phyloP scores from a whole-genome alignment of 1,284 basidiomycete genomes.

The Cryptococcus wingfieldii region DNA sequence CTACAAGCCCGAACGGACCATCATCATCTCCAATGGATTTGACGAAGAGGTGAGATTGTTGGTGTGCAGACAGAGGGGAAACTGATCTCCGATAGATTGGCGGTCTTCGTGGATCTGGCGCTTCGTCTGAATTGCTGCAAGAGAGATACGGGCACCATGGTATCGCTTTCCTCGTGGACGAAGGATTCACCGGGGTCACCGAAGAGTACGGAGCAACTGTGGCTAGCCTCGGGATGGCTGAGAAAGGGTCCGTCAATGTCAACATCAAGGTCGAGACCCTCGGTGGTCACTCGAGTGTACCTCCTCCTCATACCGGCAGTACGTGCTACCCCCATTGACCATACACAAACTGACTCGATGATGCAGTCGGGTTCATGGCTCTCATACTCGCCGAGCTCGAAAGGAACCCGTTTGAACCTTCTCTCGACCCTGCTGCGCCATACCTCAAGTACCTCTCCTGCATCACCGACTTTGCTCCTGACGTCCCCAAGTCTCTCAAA shows the following conservation, averaged over 20 bases:
- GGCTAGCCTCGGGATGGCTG: slow-evolving; percentile 50
- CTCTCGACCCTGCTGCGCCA: slow-evolving; percentile 44
- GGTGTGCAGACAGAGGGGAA: no score
- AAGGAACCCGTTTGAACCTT: slow-evolving; percentile 41
- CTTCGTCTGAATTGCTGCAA: slow-evolving; percentile 40
- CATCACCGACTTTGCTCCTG: slow-evolving; percentile 49
- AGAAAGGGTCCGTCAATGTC: slow-evolving; percentile 51
- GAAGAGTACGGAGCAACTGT: slow-evolving; percentile 43
- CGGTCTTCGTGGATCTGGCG: slow-evolving; percentile 43
- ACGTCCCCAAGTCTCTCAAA: slow-evolving; percentile 41
- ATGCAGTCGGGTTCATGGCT: slow-evolving; percentile 46
- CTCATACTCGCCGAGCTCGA: slow-evolving; percentile 44
- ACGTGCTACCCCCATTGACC: slow-evolving; percentile 10
- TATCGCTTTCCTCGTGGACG: slow-evolving; percentile 51
- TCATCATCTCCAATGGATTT: slow-evolving; percentile 53
- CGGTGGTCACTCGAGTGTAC: slow-evolving; percentile 47
- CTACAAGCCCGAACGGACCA: slow-evolving; percentile 50
- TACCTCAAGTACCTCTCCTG: slow-evolving; percentile 52
- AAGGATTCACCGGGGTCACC: slow-evolving; percentile 49
- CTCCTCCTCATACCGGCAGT: slow-evolving; percentile 49
- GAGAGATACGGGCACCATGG: slow-evolving; percentile 47
- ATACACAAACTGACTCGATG: neutral
- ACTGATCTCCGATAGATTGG: slow-evolving; percentile 28
- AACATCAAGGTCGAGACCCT: slow-evolving; percentile 43
- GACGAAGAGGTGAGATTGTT: slow-evolving; percentile 52